Base-by-base conservation (phyloP, 306 rosid genomes). In the Fragaria ananassa region DNA sequence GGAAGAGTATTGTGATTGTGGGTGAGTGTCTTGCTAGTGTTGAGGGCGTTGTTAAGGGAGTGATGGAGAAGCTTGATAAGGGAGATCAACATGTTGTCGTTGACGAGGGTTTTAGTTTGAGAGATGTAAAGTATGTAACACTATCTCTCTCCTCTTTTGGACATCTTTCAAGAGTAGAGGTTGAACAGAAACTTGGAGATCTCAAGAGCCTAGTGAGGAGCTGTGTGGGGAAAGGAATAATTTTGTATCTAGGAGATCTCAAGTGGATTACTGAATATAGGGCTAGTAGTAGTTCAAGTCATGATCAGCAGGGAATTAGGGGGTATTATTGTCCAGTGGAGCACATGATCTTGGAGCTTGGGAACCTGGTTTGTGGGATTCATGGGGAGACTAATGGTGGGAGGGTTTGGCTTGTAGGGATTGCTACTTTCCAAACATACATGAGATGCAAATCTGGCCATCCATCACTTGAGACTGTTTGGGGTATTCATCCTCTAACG, bases 401-500 rank as follows among this genome's bases (percentile, higher is more conserved):
- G 54, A 89, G 75, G 85, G 80, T 96, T 79, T 89, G 93, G 97
- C 73, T 96, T n/a, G 73, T 96, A 84, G 96, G 93, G 35, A 81
- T 96, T 76, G 93, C 99, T 5, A 92, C 89, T 83, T 96, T 91
- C 61, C 93, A 91, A 76, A 90, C 88, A 71, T 96, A 89, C 78
- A 91, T 89, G 91, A 88, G 84, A 83, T 89, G 98, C 74, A 89
- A 92, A 86, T 87, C 84, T 71, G 93, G 90, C 37, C 75, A 86
- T 10, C 97, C 93, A 64, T 89, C 98, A 8, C 77, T 91, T 65
- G 96, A 91, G 70, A 70, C 83, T 80, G 64, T 89, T 83, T 96
- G 93, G 97, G 88, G 87, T 70, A 88, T 96, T 89, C 96, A 92
- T 78, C 96, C 99, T 80, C 84, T 92, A 71, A 91, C 98, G 53